phyloP scores from a whole-genome alignment of 495 filamentous ascomycete species.

The Aspergillus sparsus region DNA sequence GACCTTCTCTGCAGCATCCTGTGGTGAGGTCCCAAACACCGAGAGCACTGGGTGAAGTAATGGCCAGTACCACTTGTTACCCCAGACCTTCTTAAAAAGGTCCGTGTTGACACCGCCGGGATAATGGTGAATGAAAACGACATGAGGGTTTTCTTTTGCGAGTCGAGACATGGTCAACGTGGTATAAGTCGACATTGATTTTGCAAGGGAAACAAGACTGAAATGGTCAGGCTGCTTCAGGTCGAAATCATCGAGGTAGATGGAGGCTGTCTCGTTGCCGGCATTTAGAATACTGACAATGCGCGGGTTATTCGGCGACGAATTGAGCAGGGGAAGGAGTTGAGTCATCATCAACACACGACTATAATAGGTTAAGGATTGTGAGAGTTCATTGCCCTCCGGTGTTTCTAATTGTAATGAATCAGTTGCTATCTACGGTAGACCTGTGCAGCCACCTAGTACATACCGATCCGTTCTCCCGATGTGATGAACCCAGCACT shows the following conservation, averaged over 20 bases:
- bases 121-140: slow-evolving; percentile 40
- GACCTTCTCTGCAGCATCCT: slow-evolving; percentile 33
- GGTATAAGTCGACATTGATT: slow-evolving; percentile 16
- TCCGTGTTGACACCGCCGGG: slow-evolving; percentile 42
- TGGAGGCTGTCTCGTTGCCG: slow-evolving; percentile 27
- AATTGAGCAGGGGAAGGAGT: slow-evolving; percentile 32
- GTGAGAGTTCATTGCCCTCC: slow-evolving; percentile 24
- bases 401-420: slow-evolving; percentile 13
- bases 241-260: slow-evolving; percentile 37
- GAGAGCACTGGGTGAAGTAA: slow-evolving; percentile 27
- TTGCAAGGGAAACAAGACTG: slow-evolving; percentile 25
- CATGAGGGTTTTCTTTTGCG: slow-evolving; percentile 33
- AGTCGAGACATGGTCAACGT: slow-evolving; percentile 26
- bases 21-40: slow-evolving; percentile 21
- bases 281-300: slow-evolving; percentile 37
- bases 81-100: slow-evolving; percentile 30
- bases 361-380: slow-evolving; percentile 38
- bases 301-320: slow-evolving; percentile 26
- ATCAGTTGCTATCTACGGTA: slow-evolving; percentile 6
- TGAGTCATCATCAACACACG: slow-evolving; percentile 33
- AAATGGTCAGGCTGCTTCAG: slow-evolving; percentile 37
- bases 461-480: slow-evolving; percentile 30
- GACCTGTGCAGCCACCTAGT: slow-evolving; percentile 25
- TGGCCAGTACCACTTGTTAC: slow-evolving; percentile 22
- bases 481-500: slow-evolving; percentile 41